phyloP scores from a whole-genome alignment of 805 yeast species.

The Wickerhamiella hasegawae region DNA sequence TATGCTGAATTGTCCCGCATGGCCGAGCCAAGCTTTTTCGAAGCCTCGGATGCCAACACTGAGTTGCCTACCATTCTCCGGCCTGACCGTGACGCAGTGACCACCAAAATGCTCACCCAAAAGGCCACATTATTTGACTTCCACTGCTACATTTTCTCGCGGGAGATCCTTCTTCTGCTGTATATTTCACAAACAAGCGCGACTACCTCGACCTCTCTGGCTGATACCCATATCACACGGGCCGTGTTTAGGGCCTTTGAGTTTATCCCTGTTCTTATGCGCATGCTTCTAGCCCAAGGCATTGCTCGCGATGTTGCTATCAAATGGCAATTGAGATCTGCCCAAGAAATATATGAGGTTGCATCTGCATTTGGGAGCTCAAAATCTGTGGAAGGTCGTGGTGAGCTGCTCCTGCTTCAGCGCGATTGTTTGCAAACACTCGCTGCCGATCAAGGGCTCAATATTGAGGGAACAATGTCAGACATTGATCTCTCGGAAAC shows the following conservation, averaged over 20 bases:
- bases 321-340: constrained; percentile 5
- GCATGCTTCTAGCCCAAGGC: not conserved
- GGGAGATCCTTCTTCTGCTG: constrained; percentile 22
- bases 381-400: constrained; percentile 22
- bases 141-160: constrained; percentile 22
- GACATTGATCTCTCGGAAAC: constrained; percentile 14
- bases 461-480: constrained; percentile 17
- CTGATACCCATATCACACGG: constrained; percentile 17
- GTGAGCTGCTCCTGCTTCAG: constrained; percentile 26
- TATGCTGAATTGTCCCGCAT: constrained; percentile 31
- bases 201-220: constrained; percentile 13
- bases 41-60: constrained; percentile 7
- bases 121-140: constrained; percentile 26
- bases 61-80: constrained; percentile 5
- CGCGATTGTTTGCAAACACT: constrained; percentile 24
- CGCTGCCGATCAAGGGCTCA: constrained; percentile 17
- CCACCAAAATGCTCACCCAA: constrained; percentile 22
- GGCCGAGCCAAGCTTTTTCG: constrained; percentile 15
- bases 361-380: constrained; percentile 1
- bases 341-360: constrained; percentile 2
- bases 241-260: constrained; percentile 4
- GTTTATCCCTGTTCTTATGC: constrained; percentile 2
- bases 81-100: constrained; percentile 11
- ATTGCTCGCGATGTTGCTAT: not conserved
- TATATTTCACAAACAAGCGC: constrained; percentile 17